These are phyloP conservation scores for Trematosphaeria pertusa DNA, from an alignment of 2,329 filamentous ascomycete genomes.

Conservation along the genomic window DNA sequence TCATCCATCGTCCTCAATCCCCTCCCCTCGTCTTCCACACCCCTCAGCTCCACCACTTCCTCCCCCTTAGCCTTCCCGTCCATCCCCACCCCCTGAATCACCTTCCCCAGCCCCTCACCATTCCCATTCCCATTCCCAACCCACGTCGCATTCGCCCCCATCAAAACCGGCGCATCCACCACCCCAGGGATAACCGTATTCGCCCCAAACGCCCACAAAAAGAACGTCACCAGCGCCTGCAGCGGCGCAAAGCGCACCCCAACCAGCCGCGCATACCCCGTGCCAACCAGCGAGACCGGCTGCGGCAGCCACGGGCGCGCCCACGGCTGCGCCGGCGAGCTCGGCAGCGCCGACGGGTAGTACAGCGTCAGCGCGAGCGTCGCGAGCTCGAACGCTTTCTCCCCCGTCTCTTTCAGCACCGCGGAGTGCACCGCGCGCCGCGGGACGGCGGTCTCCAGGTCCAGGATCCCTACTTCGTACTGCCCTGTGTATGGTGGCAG, in stretches of 20 bases:
- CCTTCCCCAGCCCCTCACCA: constrained; percentile 1
- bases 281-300: constrained; percentile 51
- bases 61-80: constrained; percentile 14
- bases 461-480: constrained; percentile 53
- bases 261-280: constrained; percentile 54
- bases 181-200: constrained; percentile 52
- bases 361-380: constrained; percentile 56
- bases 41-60: constrained; percentile 12
- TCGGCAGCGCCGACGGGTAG: constrained; percentile 49
- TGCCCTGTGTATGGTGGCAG: constrained; percentile 52
- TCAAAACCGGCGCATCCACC: constrained; percentile 51
- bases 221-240: constrained; percentile 49
- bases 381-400: constrained; percentile 52
- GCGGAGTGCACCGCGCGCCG: constrained; percentile 45
- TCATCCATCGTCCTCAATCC: constrained; percentile 15
- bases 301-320: constrained; percentile 54
- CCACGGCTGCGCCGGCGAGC: constrained; percentile 32
- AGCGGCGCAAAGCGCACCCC: constrained; percentile 46
- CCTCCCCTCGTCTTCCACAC: constrained; percentile 30
- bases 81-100: constrained; percentile 1
- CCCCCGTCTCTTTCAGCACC: constrained; percentile 46
- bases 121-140: too few species aligned
- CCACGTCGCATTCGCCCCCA: constrained; percentile 16
- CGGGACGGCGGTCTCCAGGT: constrained; percentile 51
- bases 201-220: constrained; percentile 52